Percentiles rank a stretch among this genome's conserved stretches.
These are phyloP conservation scores for Dryadomyces quercus-mongolicae DNA, from an alignment of 2,329 filamentous ascomycete genomes.

Conservation along the genomic window DNA sequence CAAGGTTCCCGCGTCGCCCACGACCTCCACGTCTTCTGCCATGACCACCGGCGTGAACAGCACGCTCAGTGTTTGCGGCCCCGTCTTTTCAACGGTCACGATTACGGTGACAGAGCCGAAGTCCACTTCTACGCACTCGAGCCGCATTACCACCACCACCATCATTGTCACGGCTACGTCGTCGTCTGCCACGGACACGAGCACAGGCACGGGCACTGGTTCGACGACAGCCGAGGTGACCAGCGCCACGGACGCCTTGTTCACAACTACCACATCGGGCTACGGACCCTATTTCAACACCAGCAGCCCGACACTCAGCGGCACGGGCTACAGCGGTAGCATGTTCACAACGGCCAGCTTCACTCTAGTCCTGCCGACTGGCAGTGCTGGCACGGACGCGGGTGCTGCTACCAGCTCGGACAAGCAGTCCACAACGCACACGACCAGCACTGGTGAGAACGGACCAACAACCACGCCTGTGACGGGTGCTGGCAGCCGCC, in stretches of 20 bases:
- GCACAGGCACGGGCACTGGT: not conserved
- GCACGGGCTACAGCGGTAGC: not conserved
- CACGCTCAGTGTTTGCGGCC: not conserved
- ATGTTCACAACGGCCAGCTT: conserved; percentile 7
- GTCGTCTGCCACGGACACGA: not conserved
- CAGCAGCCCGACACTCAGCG: not conserved
- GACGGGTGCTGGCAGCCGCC: conserved; percentile 17
- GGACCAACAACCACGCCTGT: conserved; percentile 8
- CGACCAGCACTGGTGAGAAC: conserved; percentile 17
- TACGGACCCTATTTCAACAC: conserved; percentile 6
- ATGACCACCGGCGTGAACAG: not conserved
- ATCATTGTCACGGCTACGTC: conserved; percentile 6
- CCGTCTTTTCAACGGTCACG: not conserved
- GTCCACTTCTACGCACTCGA: not conserved
- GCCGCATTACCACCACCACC: conserved; percentile 6
- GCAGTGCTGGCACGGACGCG: not conserved
- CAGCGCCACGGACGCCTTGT: not conserved
- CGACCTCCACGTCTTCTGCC: not conserved
- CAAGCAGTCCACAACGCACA: conserved; percentile 4
- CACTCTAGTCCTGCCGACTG: conserved; percentile 5
- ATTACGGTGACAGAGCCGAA: not conserved
- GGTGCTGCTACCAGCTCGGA: conserved; percentile 3
- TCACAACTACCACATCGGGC: not conserved
- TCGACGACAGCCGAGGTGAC: conserved; percentile 2
- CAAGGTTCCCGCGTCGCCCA: not conserved